Conservation (phyloP, 257 asterid genomes). For the Rehmannia glutinosa region DNA sequence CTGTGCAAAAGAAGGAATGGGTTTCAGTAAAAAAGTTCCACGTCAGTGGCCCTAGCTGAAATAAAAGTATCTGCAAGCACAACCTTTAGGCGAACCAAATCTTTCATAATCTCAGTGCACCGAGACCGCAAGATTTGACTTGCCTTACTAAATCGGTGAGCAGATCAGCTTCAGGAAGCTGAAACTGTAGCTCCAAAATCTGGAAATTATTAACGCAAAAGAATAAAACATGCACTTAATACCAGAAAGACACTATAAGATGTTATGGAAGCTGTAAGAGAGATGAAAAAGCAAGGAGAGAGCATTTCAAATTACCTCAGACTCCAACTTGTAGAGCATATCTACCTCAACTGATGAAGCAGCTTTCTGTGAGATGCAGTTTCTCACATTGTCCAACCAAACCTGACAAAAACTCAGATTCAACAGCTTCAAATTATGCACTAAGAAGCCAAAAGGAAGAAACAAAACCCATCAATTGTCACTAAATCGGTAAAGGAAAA, state of each 20-base stretch:
- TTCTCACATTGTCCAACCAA: slow-evolving; percentile 62
- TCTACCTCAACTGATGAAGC: slow-evolving; percentile 58
- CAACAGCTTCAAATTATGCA: too few species aligned
- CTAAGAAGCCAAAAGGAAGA: background rate
- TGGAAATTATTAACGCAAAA: slow-evolving; percentile 24
- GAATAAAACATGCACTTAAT: background rate
- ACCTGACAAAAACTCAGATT: slow-evolving; percentile 39
- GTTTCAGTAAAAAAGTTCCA: slow-evolving; percentile 16
- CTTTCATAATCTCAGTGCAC: slow-evolving; percentile 65
- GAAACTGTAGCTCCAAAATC: slow-evolving; percentile 57
- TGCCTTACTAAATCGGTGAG: slow-evolving; percentile 46
- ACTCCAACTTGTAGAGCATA: slow-evolving; percentile 64
- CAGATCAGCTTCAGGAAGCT: slow-evolving; percentile 66
- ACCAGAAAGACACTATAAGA: background rate
- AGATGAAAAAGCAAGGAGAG: background rate
- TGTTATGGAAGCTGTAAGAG: background rate
- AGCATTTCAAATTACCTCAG: slow-evolving; percentile 48
- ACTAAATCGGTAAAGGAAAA: background rate
- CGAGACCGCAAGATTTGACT: slow-evolving; percentile 63
- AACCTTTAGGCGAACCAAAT: slow-evolving; percentile 57
- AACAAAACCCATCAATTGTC: background rate
- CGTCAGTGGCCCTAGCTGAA: slow-evolving; percentile 9
- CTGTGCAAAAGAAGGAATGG: slow-evolving; percentile 36
- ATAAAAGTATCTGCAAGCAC: slow-evolving; percentile 26
- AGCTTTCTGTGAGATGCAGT: slow-evolving; percentile 52